phyloP scores from a whole-genome alignment of 2,329 filamentous ascomycete species.

The Aspergillus intermedius region DNA sequence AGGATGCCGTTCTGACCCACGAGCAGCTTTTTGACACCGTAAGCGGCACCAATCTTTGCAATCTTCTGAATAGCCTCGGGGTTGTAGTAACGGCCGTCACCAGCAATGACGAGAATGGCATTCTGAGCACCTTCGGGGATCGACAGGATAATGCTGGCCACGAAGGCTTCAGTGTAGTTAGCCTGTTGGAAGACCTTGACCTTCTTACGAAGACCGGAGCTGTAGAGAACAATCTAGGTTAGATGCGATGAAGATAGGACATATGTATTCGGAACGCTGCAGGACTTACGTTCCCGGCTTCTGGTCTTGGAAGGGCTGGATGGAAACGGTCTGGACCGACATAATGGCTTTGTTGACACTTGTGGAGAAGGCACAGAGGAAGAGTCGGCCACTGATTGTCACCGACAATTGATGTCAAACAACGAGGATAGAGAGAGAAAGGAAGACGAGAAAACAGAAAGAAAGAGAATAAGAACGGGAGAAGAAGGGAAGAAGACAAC shows the following conservation, averaged over 20 bases:
- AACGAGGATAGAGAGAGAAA: constrained; percentile 3
- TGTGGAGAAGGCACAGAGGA: constrained; percentile 3
- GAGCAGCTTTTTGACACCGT: constrained; percentile 97
- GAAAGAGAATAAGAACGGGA: constrained; percentile 12
- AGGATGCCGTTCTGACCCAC: constrained; percentile 95
- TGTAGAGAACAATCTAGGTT: constrained; percentile 33
- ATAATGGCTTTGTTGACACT: constrained; percentile 45
- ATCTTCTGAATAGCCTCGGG: constrained; percentile 94
- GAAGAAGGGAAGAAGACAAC: constrained; percentile 4
- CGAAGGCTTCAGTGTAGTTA: constrained; percentile 93
- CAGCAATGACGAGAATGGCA: constrained; percentile 89
- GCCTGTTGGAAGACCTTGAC: constrained; percentile 94
- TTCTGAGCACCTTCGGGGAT: constrained; percentile 90
- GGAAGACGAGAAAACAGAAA: constrained; percentile 3
- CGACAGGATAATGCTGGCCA: constrained; percentile 87
- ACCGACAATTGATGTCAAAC: background rate
- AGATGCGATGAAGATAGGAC: constrained; percentile 8
- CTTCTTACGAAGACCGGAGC: constrained; percentile 97
- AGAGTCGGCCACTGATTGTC: background rate
- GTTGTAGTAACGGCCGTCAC: constrained; percentile 96
- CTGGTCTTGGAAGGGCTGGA: constrained; percentile 87
- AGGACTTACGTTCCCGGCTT: constrained; percentile 93
- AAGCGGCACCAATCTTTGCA: constrained; percentile 92
- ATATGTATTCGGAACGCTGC: too few species aligned
- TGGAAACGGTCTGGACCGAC: constrained; percentile 70